A percentile compares a stretch with the other conserved stretches of the same genome.
Evolutionary conservation across 2,329 filamentous ascomycete genomes (phyloP).

Genomic region (Penicillium sp.): DNA sequence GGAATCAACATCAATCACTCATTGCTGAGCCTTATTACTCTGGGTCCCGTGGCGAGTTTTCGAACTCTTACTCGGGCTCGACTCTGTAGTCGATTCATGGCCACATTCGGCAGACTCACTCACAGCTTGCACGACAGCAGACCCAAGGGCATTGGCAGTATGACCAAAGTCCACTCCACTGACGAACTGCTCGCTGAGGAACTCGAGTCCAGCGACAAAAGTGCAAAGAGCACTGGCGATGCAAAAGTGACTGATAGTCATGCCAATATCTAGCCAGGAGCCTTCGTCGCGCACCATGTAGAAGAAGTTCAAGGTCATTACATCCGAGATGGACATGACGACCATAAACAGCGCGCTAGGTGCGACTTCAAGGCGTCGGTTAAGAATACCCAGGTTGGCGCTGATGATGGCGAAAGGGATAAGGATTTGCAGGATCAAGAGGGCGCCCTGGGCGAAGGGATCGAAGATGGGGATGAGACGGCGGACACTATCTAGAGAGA

Average conservation of each 20-base stretch:
- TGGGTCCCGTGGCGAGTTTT: conserved; percentile 10
- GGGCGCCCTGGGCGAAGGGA: conserved; percentile 86
- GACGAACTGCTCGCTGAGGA: conserved; percentile 82
- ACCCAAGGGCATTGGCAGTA: conserved; percentile 21
- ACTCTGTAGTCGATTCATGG: conserved; percentile 15
- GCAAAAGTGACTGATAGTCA: conserved; percentile 92
- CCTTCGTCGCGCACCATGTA: conserved; percentile 97
- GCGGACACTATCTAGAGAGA: conserved; percentile 87
- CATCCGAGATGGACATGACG: conserved; percentile 88
- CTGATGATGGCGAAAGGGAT: conserved; percentile 92
- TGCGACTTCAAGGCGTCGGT: conserved; percentile 79
- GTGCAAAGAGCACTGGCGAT: conserved; percentile 89
- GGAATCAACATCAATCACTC: conserved; percentile 3
- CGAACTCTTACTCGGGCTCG: conserved; percentile 19
- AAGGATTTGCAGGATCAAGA: conserved; percentile 87
- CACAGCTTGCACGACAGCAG: conserved; percentile 30
- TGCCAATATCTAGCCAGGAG: conserved; percentile 96
- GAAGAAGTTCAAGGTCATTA: conserved; percentile 95
- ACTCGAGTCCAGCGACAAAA: conserved; percentile 88
- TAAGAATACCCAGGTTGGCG: conserved; percentile 92
- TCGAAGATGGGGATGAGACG: conserved; percentile 91
- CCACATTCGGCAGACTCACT: conserved; percentile 31
- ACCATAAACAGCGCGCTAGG: conserved; percentile 92
- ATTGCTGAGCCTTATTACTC: conserved; percentile 15
- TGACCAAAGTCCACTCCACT: conserved; percentile 70